Evolutionary conservation across 2,329 filamentous ascomycete species (phyloP).

Genomic region (Diatrype stigma): DNA sequence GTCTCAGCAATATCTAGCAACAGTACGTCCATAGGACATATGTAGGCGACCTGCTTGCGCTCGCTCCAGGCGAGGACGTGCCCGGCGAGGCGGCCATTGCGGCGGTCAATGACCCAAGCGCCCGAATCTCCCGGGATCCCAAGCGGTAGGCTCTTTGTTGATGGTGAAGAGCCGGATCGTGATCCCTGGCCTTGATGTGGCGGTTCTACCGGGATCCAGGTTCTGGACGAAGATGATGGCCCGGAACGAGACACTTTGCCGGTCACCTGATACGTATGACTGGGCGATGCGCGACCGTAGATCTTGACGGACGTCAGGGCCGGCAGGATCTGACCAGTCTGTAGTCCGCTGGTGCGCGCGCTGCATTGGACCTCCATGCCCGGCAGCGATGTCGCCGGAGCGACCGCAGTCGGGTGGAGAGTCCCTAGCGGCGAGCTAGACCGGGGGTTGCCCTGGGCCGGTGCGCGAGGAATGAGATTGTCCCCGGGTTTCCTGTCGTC

Average conservation of each 20-base stretch:
- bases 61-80: slow-evolving; percentile 87
- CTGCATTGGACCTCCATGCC: slow-evolving; percentile 81
- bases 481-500: slow-evolving; percentile 64
- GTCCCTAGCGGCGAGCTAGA: slow-evolving; percentile 16
- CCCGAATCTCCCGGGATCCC: slow-evolving; percentile 85
- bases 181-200: not conserved
- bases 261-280: slow-evolving; percentile 62
- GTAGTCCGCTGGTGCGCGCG: slow-evolving; percentile 80
- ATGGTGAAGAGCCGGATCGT: not conserved
- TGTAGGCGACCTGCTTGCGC: slow-evolving; percentile 78
- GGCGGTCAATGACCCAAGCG: slow-evolving; percentile 84
- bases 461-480: slow-evolving; percentile 59
- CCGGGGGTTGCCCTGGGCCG: slow-evolving; percentile 27
- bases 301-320: slow-evolving; percentile 83
- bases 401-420: slow-evolving; percentile 55
- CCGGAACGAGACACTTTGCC: slow-evolving; percentile 29
- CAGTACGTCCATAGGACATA: slow-evolving; percentile 90
- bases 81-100: slow-evolving; percentile 75
- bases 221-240: slow-evolving; percentile 5
- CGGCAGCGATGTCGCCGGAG: slow-evolving; percentile 58
- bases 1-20: slow-evolving; percentile 81
- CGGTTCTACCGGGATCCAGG: not conserved
- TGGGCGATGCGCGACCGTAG: slow-evolving; percentile 76
- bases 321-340: slow-evolving; percentile 71
- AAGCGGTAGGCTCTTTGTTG: slow-evolving; percentile 33